A percentile compares a stretch with the other conserved stretches of the same genome.
phyloP scores from a whole-genome alignment of 768 basidiomycete species.

The Crepidotus variabilis region DNA sequence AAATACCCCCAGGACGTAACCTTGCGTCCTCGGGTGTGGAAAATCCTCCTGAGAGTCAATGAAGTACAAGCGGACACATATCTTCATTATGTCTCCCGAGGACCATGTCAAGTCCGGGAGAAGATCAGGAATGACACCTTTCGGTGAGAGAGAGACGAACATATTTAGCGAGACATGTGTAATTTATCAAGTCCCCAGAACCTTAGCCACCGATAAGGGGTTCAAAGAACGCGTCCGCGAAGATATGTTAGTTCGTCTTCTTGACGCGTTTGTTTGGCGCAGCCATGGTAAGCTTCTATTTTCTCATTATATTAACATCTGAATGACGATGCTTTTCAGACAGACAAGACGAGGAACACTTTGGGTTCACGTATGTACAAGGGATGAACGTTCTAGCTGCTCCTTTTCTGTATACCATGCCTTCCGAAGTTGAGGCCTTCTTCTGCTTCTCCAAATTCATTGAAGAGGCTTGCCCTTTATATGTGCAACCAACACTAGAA shows the following conservation, averaged over 20 bases:
- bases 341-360: conserved; percentile 69
- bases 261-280: conserved; percentile 98
- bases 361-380: conserved; percentile 95
- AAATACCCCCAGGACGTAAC: conserved; percentile 57
- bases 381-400: conserved; percentile 99
- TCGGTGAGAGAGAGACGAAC: conserved; percentile 46
- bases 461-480: conserved; percentile 91
- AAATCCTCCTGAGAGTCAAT: conserved; percentile 82
- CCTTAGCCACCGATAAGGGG: conserved; percentile 93
- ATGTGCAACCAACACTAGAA: conserved; percentile 93
- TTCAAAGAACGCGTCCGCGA: conserved; percentile 97
- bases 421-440: conserved; percentile 97
- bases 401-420: conserved; percentile 96
- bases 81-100: conserved; percentile 73
- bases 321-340: conserved; percentile 38
- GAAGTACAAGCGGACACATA: conserved; percentile 75
- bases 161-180: neutral
- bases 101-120: conserved; percentile 83
- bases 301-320: neutral
- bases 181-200: conserved; percentile 39
- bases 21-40: conserved; percentile 93
- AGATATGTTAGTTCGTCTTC: conserved; percentile 92
- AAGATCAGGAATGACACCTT: conserved; percentile 98
- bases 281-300: conserved; percentile 61
- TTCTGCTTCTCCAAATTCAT: conserved; percentile 96